Evolutionary conservation across 805 yeast species (phyloP).

Genomic region (Monosporozyma servazzii): DNA sequence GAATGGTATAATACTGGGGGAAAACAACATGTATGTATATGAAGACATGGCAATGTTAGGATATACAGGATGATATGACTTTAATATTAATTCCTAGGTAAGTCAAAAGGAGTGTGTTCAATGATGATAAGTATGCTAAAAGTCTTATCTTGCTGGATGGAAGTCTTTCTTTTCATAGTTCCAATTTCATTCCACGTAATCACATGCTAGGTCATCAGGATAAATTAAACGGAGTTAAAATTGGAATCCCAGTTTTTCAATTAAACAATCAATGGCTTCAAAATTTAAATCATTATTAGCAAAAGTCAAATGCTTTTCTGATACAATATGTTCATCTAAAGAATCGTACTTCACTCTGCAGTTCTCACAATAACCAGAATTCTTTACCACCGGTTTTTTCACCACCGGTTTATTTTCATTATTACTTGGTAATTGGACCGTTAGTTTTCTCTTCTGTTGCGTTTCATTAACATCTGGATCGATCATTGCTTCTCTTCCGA

Average conservation of each 20-base stretch:
- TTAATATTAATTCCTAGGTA: neutral
- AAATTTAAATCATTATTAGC: conserved; percentile 68
- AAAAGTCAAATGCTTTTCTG: conserved; percentile 66
- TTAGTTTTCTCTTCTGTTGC: neutral
- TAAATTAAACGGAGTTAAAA: conserved; percentile 8
- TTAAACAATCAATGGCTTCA: conserved; percentile 64
- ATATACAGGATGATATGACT: neutral
- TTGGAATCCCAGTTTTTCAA: conserved; percentile 34
- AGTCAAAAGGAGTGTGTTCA: neutral
- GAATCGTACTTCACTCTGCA: conserved; percentile 77
- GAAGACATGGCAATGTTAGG: neutral
- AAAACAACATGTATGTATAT: neutral
- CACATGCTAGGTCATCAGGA: neutral
- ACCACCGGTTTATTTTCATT: neutral
- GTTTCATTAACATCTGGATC: neutral
- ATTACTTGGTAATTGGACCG: neutral
- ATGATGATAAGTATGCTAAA: neutral
- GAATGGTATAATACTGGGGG: neutral
- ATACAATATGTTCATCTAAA: conserved; percentile 63
- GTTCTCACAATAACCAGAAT: conserved; percentile 86
- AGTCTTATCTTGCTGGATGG: neutral
- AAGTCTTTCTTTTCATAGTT: neutral
- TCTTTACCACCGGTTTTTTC: conserved; percentile 18
- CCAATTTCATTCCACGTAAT: neutral
- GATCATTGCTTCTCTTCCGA: neutral